These are phyloP conservation scores for Colletotrichum chrysophilum DNA, from an alignment of 2,329 filamentous ascomycete species.

Conservation along the genomic window DNA sequence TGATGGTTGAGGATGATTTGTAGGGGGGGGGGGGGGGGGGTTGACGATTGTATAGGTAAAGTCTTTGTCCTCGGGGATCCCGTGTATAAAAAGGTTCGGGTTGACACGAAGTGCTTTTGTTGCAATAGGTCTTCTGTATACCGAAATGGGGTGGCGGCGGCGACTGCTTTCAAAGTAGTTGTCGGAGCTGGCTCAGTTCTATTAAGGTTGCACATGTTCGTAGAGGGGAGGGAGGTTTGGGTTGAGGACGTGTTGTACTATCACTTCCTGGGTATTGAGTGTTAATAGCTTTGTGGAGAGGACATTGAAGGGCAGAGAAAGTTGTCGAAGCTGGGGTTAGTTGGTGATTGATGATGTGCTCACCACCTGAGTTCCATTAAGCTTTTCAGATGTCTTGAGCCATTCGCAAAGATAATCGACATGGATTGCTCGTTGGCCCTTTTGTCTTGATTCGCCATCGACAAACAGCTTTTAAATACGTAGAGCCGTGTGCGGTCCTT, in stretches of 20 bases:
- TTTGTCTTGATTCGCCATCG: accelerated
- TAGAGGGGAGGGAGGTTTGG: too few species aligned
- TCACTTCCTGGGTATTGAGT: neutral
- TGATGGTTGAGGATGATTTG: too few species aligned
- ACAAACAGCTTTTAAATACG: accelerated
- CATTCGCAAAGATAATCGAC: too few species aligned
- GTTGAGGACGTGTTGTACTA: too few species aligned
- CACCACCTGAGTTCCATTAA: accelerated
- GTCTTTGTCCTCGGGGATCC: too few species aligned
- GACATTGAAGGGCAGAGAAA: too few species aligned
- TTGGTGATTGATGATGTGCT: neutral
- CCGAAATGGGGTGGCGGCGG: too few species aligned
- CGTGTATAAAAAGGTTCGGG: neutral
- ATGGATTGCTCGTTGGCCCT: accelerated
- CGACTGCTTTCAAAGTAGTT: neutral
- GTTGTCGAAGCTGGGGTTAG: too few species aligned
- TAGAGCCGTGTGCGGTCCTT: accelerated
- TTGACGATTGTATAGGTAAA: too few species aligned
- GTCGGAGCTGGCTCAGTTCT: neutral
- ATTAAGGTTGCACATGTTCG: too few species aligned
- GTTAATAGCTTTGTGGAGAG: accelerated
- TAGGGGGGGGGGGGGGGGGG: too few species aligned
- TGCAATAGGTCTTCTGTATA: neutral
- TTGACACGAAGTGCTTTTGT: neutral
- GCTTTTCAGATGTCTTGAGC: too few species aligned